Evolutionary conservation across 2,329 filamentous ascomycete species (phyloP), one percentile per base, ranked within the genome.

Genomic region (Tolypocladium ophioglossoides): DNA sequence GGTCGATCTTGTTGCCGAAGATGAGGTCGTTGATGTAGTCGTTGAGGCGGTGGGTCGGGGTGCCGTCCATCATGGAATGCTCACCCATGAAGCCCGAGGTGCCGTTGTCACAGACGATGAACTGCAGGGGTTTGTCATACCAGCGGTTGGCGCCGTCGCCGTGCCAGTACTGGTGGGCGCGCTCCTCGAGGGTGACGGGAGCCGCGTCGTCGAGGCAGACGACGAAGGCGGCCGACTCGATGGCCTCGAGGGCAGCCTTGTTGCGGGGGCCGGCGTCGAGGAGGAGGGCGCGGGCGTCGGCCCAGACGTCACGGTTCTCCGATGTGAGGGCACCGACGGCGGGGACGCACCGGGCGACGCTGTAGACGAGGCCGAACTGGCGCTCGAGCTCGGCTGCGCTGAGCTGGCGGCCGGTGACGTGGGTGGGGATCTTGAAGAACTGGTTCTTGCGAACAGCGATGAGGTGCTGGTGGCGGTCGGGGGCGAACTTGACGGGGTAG

Each of bases 61-160:
- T 99, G 60, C 95, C 94, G 69, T 99, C 94, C 95, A 99, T 99
- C 94, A 99, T 97, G 64, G 89, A 95, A 79, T 99, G 94, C 75
- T 99, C 94, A 66, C 94, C 94, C 80, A 91, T 92, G 79, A 99
- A 99, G 57, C 94, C 94, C 2, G 94, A 88, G 9, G 94, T 95
- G 63, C 94, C 94, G 70, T 99, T 99, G 70, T 99, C 91, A 72
- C 96, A 96, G 75, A 99, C 71, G 69, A 99, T 95, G 75, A 99
- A 97, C 73, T 99, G 92, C 53, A 96, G 77, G 7, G 94, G 94
- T 79, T 99, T 99, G 79, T 99, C 94, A 67, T 85, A 97, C 91
- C 91, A 99, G 61, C 94, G 84, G 78, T 99, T 99, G 62, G 83
- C 78, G 55, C 94, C 94, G 66, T 99, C 92, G 53, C 94, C 94